Conservation (phyloP, 108 stramenopile genomes). For the Fistulifera solaris region DNA sequence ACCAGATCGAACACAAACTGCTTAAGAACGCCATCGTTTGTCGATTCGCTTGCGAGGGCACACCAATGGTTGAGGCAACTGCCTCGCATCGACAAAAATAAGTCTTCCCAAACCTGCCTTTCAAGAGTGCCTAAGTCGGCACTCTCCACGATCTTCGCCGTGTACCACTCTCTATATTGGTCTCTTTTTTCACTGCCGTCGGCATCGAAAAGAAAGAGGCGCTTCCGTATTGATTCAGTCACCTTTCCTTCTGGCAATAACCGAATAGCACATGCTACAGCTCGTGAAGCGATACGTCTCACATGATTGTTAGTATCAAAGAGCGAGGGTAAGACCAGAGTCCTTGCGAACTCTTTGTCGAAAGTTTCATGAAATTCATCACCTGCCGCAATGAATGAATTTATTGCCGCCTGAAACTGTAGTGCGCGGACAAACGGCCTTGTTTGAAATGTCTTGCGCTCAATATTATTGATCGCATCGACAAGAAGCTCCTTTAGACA, state of each 20-base stretch:
- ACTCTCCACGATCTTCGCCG: conserved; percentile 2
- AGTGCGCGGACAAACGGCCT: not conserved
- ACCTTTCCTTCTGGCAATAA: conserved; percentile 15
- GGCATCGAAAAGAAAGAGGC: conserved; percentile 7
- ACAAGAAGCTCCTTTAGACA: no score
- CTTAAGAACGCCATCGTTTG: conserved; percentile 16
- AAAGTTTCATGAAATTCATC: conserved; percentile 17
- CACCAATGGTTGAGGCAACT: conserved; percentile 36
- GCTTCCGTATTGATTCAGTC: conserved; percentile 7
- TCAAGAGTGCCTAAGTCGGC: conserved; percentile 1
- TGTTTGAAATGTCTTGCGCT: not conserved
- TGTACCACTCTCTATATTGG: conserved; percentile 10
- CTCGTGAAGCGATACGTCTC: conserved; percentile 15
- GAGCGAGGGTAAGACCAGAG: conserved; percentile 18
- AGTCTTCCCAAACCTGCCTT: conserved; percentile 18
- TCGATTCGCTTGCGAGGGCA: conserved; percentile 40
- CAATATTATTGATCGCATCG: not conserved
- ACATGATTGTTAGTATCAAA: conserved; percentile 11
- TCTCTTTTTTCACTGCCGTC: conserved; percentile 5
- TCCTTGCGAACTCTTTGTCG: conserved; percentile 13
- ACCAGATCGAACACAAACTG: conserved; percentile 44
- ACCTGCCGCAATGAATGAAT: conserved; percentile 28
- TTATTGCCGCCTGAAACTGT: not conserved
- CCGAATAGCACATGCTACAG: conserved; percentile 7
- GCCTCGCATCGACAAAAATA: conserved; percentile 33